These are phyloP conservation scores for Strobilomyces dryophilus DNA, from an alignment of 768 basidiomycete species.

Conservation along the genomic window DNA sequence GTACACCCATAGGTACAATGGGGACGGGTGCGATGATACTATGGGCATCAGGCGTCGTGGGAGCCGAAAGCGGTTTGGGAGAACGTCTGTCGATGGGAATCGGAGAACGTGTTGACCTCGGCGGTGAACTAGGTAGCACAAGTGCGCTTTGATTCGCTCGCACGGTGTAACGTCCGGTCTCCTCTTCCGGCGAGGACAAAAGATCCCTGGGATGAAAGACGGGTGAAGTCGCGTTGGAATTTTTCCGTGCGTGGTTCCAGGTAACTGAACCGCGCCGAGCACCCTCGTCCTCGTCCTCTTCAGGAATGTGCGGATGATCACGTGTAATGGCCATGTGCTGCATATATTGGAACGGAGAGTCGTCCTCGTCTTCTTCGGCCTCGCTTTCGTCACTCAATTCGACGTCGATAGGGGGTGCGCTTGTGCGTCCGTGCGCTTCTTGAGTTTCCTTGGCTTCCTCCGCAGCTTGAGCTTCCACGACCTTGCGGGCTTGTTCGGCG, in stretches of 20 bases:
- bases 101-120: conserved; percentile 21
- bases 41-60: conserved; percentile 26
- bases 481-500: conserved; percentile 64
- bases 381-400: conserved; percentile 82
- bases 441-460: conserved; percentile 50
- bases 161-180: conserved; percentile 10
- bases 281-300: conserved; percentile 65
- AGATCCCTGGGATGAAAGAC: conserved; percentile 26
- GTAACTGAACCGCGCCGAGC: conserved; percentile 24
- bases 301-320: conserved; percentile 59
- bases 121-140: conserved; percentile 11
- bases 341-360: conserved; percentile 35
- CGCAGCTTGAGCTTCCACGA: conserved; percentile 41
- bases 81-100: conserved; percentile 13
- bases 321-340: conserved; percentile 37
- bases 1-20: conserved; percentile 13
- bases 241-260: conserved; percentile 17
- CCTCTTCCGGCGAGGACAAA: conserved; percentile 8
- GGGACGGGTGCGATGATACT: conserved; percentile 24
- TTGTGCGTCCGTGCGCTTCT: conserved; percentile 39
- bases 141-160: conserved; percentile 15
- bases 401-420: conserved; percentile 64
- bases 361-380: conserved; percentile 56
- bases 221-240: conserved; percentile 32
- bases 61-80: conserved; percentile 22